Evolutionary conservation across 805 yeast genomes (phyloP), one percentile per base, ranked within the genome.

Genomic region (Monosporozyma aerobia): DNA sequence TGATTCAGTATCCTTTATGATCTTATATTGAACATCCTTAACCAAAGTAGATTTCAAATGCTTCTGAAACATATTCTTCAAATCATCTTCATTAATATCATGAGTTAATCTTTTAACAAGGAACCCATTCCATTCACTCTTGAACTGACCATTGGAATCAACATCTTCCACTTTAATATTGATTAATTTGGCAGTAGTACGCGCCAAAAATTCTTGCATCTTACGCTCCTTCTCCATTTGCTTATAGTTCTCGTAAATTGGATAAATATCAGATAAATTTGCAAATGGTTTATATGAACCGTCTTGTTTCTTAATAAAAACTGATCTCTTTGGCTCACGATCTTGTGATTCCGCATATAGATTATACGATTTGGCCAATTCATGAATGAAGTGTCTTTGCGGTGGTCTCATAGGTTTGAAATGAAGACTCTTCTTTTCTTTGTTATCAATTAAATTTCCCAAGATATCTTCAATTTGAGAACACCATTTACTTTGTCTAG

Each of bases 291-390:
- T 60, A 37, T 61, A 59, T 10, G 63, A 59, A 9, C 56, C 60
- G 0, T 73, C 63, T 6, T 64, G 62, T 46, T 73, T 65, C 49
- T 72, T 69, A n/a, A 89, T 74, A 57, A 78, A 82, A 0, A 89
- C 92, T 10, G 85, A 79, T 55, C 96, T 68, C 50, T 79, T 74
- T 0, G 96, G 96, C 57, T 88, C 96, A 2, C 78, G 79, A 65
- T 87, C 96, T 56, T 87, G 94, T 1, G 90, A 79, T 60, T 86
- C 90, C 0, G 85, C 73, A 58, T 78, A 81, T 11, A 88, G 60
- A 11, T 76, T 72, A 63, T 73, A 88, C 0, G 80, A 68, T 27
- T 74, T 78, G 0, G 90, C 83, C 43, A 90, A 61, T 50, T 80
- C 81, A 61, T 83, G 92, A 27, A 90, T 69, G 62, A 89, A 88